Evolutionary conservation across 169 alveolate species (phyloP).

Genomic region (Theileria equi): DNA sequence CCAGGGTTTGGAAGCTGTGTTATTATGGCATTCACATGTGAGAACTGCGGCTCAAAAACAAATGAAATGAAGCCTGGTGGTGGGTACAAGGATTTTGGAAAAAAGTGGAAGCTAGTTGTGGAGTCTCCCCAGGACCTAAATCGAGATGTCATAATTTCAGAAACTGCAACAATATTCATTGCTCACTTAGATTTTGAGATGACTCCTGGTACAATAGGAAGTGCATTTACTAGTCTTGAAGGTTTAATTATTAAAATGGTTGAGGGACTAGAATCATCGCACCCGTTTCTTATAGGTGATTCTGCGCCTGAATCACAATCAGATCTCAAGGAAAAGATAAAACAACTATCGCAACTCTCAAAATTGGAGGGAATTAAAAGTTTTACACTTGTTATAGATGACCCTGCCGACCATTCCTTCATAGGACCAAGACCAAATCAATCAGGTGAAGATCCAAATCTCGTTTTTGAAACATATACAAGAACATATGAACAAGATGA

Average conservation of each 20-base stretch:
- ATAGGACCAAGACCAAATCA: not conserved
- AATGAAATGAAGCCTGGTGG: conserved; percentile 96
- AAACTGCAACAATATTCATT: conserved; percentile 86
- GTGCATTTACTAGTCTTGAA: conserved; percentile 93
- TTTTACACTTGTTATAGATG: conserved; percentile 33
- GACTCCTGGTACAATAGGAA: conserved; percentile 87
- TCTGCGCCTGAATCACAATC: conserved; percentile 50
- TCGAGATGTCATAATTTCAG: conserved; percentile 93
- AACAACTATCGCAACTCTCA: conserved; percentile 9
- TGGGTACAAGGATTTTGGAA: conserved; percentile 89
- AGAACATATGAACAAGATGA: conserved; percentile 54
- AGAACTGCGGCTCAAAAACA: conserved; percentile 90
- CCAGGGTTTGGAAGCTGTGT: conserved; percentile 95
- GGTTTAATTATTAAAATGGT: conserved; percentile 86
- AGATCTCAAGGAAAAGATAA: conserved; percentile 7
- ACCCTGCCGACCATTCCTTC: conserved; percentile 56
- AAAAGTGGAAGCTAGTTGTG: conserved; percentile 37
- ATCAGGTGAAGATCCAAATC: conserved; percentile 8
- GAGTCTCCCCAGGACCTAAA: conserved; percentile 81
- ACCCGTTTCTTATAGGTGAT: conserved; percentile 93
- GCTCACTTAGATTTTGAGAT: conserved; percentile 92
- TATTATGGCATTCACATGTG: conserved; percentile 91
- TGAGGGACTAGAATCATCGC: conserved; percentile 77
- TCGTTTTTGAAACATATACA: conserved; percentile 15
- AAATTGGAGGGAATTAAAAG: not conserved